These are phyloP conservation scores for Cantharellus cinnabarinus DNA, from an alignment of 768 basidiomycete species.

Conservation along the genomic window DNA sequence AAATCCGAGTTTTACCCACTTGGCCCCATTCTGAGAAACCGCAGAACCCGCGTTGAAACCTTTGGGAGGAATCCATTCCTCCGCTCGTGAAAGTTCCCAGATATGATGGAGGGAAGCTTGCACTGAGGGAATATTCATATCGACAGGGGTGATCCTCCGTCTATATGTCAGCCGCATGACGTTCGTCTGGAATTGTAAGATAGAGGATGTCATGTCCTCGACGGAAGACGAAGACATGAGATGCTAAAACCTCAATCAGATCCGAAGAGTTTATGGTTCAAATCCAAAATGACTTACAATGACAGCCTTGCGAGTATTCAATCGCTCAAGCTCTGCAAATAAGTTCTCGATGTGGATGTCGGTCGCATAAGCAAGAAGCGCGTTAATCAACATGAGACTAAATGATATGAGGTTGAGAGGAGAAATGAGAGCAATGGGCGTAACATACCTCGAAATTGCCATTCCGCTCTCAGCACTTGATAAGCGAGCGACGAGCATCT, in stretches of 20 bases:
- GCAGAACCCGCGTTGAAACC: background rate
- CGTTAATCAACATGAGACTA: conserved; percentile 82
- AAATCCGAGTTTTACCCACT: conserved; percentile 69
- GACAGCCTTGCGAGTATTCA: conserved; percentile 66
- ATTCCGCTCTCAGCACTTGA: conserved; percentile 70
- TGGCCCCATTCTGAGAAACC: conserved; percentile 16
- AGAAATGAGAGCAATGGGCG: conserved; percentile 8
- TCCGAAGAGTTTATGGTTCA: background rate
- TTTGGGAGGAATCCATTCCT: conserved; percentile 26
- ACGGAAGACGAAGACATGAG: conserved; percentile 67
- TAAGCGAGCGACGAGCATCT: conserved; percentile 62
- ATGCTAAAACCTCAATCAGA: conserved; percentile 24
- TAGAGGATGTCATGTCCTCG: conserved; percentile 64
- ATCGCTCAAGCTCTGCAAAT: conserved; percentile 45
- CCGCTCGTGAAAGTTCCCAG: conserved; percentile 42
- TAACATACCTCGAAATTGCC: conserved; percentile 72
- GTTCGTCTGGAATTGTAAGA: conserved; percentile 77
- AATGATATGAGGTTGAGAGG: conserved; percentile 42
- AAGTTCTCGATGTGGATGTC: conserved; percentile 66
- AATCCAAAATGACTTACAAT: conserved; percentile 30
- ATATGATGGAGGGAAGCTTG: conserved; percentile 36
- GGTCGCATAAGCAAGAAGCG: conserved; percentile 57
- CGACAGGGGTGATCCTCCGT: conserved; percentile 61
- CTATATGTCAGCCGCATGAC: conserved; percentile 58
- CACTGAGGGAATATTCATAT: conserved; percentile 27